Evolutionary conservation across 2,329 filamentous ascomycete genomes (phyloP).

Genomic region (Bretziella fagacearum): DNA sequence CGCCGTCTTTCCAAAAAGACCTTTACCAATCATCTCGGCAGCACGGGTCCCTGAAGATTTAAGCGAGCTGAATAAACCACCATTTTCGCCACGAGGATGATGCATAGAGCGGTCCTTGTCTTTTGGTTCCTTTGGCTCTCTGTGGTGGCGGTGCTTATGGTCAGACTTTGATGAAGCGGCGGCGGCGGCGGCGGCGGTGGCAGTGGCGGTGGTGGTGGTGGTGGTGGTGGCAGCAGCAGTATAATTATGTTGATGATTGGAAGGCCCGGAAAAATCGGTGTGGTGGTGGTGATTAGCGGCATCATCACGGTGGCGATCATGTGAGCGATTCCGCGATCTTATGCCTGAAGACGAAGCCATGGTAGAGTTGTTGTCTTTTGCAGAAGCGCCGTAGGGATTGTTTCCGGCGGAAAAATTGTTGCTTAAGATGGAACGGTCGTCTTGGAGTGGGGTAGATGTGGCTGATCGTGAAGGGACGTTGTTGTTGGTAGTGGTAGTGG

Average conservation of each 20-base stretch:
- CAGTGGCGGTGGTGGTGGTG: not conserved
- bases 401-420: slow-evolving; percentile 3
- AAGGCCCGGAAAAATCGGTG: not conserved
- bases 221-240: not conserved
- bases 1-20: slow-evolving; percentile 62
- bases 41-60: slow-evolving; percentile 57
- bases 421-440: slow-evolving; percentile 12
- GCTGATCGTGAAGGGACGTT: slow-evolving; percentile 8
- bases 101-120: slow-evolving; percentile 22
- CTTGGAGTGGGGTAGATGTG: slow-evolving; percentile 10
- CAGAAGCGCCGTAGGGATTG: not conserved
- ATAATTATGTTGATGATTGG: not conserved
- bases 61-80: slow-evolving; percentile 49
- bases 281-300: slow-evolving; percentile 14
- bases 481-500: too few species aligned
- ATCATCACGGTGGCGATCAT: slow-evolving; percentile 42
- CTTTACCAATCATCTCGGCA: slow-evolving; percentile 67
- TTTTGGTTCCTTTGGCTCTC: not conserved
- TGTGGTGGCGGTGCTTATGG: slow-evolving; percentile 2
- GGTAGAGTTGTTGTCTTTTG: slow-evolving; percentile 4
- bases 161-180: not conserved
- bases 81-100: slow-evolving; percentile 26
- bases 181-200: not conserved
- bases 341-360: slow-evolving; percentile 22
- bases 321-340: slow-evolving; percentile 50